These are phyloP conservation scores for Asclepias syriaca DNA, from an alignment of 257 asterid species.

Conservation along the genomic window DNA sequence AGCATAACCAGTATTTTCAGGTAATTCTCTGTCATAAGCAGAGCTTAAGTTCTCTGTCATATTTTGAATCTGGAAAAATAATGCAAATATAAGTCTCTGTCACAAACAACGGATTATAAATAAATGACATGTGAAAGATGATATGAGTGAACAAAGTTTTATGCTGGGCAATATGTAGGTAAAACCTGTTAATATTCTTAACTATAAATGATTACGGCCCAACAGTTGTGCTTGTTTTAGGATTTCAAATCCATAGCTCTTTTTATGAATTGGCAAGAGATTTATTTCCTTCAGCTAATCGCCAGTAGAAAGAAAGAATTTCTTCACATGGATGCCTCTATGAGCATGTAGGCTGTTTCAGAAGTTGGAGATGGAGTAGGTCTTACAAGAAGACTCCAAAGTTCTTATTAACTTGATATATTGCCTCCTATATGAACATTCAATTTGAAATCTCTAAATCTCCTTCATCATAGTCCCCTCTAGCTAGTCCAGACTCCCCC, in stretches of 20 bases:
- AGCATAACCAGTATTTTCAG: conserved; percentile 90
- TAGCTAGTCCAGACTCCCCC: neutral
- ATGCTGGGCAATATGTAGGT: neutral
- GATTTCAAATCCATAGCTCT: neutral
- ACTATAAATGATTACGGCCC: neutral
- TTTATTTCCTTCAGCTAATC: neutral
- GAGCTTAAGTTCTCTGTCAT: neutral
- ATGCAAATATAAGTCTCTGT: neutral
- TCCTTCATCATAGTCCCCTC: neutral
- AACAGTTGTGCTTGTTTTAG: neutral
- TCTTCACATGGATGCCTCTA: neutral
- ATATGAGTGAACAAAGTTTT: neutral
- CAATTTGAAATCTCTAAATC: neutral
- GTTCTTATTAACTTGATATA: neutral
- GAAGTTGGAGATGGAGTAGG: neutral
- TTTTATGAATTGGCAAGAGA: neutral
- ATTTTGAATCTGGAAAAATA: neutral
- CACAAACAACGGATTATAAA: neutral
- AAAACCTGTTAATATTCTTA: neutral
- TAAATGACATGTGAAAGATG: neutral
- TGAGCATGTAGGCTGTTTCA: neutral
- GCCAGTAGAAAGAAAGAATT: neutral
- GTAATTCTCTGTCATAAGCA: conserved; percentile 27
- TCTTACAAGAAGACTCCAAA: neutral
- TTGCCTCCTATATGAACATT: neutral